Conservation (phyloP, 1,139 yeast genomes). For the Pichia sp. region DNA sequence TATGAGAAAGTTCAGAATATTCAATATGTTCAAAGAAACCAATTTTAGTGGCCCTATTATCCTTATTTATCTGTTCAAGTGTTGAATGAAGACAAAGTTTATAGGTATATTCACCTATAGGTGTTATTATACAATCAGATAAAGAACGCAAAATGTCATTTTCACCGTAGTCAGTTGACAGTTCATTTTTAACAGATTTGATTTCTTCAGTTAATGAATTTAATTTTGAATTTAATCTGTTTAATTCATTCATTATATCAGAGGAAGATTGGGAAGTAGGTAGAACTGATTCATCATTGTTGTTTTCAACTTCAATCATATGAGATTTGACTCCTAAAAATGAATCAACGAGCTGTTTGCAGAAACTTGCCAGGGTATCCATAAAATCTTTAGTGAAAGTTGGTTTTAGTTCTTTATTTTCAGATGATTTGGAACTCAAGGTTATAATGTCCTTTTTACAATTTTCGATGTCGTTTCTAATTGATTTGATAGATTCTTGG, state of each 20-base stretch:
- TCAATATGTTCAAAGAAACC: constrained; percentile 43
- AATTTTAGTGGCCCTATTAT: constrained; percentile 40
- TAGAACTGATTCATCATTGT: neutral
- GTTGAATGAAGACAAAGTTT: constrained; percentile 52
- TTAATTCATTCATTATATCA: constrained; percentile 10
- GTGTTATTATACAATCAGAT: constrained; percentile 38
- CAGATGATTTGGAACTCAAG: neutral
- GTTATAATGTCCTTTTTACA: constrained; percentile 2
- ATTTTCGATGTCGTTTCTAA: constrained; percentile 2
- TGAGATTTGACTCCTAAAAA: constrained; percentile 14
- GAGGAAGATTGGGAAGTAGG: neutral
- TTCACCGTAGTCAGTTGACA: constrained; percentile 44
- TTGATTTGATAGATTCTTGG: neutral
- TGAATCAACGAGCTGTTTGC: constrained; percentile 9
- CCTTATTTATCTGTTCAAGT: constrained; percentile 48
- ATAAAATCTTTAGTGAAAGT: neutral
- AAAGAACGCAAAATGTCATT: constrained; percentile 58
- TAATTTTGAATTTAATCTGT: constrained; percentile 8
- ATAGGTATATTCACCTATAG: constrained; percentile 65
- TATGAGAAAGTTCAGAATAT: constrained; percentile 22
- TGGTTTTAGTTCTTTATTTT: neutral
- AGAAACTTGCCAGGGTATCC: neutral
- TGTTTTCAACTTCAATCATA: neutral
- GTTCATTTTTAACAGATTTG: constrained; percentile 22
- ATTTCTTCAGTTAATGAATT: constrained; percentile 21